Base-by-base conservation (phyloP, 768 basidiomycete genomes). In the Amanita pseudoporphyria region DNA sequence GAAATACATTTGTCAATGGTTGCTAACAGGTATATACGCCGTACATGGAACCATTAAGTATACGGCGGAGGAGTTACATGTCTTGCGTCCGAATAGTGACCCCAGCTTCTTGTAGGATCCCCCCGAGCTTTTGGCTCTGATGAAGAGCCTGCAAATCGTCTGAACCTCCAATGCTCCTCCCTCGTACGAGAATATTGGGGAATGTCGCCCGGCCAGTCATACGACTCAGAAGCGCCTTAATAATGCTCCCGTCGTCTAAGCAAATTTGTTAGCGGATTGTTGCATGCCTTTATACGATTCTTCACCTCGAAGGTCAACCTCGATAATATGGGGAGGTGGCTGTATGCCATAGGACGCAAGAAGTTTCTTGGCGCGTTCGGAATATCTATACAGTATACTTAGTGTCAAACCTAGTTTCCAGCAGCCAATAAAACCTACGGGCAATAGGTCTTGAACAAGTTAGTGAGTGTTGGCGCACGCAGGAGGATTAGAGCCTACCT, bases 291-390 rank as follows among this genome's bases (percentile, higher is more conserved):
- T 9, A 39, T 42, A 39, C 21, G 30, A 31, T 12, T 24, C 62
- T 70, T 33, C 55, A 79, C 85, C 73, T 64, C 88, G 74, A 9
- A 79, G 57, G 63, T 91, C 87, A 19, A 90, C 84, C 58, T 91
- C 87, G 26, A 91, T 67, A 30, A 89, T 66, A 52, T 75, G 77
- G 1, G 87, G 84, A 2, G 77, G 59, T 0, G 88, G 87, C 12
- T 67, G 62, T 10, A 88, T 70, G 24, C 78, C 65, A 56, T 86
- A 86, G 0, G 62, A 64, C 28, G 70, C 70, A 3, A 91, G 70
- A 5, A 90, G 70, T n/a, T 66, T 64, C 57, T 85, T 87, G 12
- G 82, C 80, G 35, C 69, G 63, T 53, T 65, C 66, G 3, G 83
- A 87, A 58, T 71, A 84, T 37, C 81, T 84, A 50, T 16, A 59